Evolutionary conservation across 768 basidiomycete species (phyloP), one percentile per base, ranked within the genome.

Genomic region (Termitomyces sp.): DNA sequence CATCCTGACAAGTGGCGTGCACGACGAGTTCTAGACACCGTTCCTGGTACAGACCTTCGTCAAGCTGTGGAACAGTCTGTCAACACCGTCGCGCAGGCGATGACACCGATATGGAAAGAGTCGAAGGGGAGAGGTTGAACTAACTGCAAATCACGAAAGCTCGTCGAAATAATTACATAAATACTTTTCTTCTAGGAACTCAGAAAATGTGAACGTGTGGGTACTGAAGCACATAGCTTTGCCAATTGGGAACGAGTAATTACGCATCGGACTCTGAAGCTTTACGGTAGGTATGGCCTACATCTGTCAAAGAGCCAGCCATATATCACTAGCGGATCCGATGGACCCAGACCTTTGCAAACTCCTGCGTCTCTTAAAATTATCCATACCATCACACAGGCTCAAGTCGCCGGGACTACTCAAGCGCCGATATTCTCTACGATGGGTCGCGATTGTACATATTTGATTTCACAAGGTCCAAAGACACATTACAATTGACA

Each of bases 1-100:
- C 63, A 63, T 52, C 64, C 58, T 45, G 64, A 65, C 38, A 56
- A 53, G 45, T 65, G 64, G 64, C 51, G 47, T n/a, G 59, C 64
- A 9, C 51, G 62, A 51, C n/a, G 46, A 36, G 34, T 65, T 43
- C 52, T 65, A 59, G 47, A 45, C 29, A 34, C 45, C 9, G 43
- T 63, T 34, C 25, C 58, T 36, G 63, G 60, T 48, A 8, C 12
- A 12, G 53, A 43, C 47, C 29, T 63, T 50, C 45, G 59, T 34
- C 34, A n/a, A 10, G 3, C 53, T 5, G 31, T 60, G 43, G 56
- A 60, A 51, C 5, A 32, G 20, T 47, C 53, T 31, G 53, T 52
- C 3, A 59, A 59, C 29, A 50, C 40, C 20, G 62, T 60, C 48
- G 54, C 62, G 14, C 59, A 63, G 42, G 59, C 62, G 3, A 56